Base-by-base conservation (phyloP, 1,284 basidiomycete genomes). In the Ustilago sp. region DNA sequence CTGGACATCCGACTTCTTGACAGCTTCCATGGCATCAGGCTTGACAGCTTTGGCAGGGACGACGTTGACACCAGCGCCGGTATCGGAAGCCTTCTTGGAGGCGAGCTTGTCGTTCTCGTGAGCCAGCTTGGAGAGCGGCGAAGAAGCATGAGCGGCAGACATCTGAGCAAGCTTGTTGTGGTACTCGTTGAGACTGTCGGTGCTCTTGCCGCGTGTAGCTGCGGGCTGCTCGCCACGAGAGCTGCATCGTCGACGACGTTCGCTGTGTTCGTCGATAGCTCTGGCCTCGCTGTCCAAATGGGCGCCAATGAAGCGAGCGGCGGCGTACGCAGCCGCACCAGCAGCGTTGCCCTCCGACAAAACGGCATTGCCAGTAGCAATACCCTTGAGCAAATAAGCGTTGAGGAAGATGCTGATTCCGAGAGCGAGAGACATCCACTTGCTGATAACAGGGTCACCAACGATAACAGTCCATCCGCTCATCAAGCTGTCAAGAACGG, bases 361-460 rank as follows among this genome's bases (percentile, higher is more conserved):
- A 17, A 82, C 83, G 34, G 82, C 82, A 28, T 85, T 83, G 34
- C 85, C 83, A 34, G 81, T 87, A 0, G 89, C 89, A 70, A 90
- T 90, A 17, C 90, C 90, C 87, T 95, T 96, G 73, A 99, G 89
- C 38, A 99, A 89, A 86, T 95, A 98, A 1, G 94, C 95, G 82
- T 99, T 99, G 74, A 99, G 89, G 72, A 92, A 91, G 74, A 99
- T 92, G 74, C 92, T 94, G 77, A 96, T 90, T 3, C 91, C 92
- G 38, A 99, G 90, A 17, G 93, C 89, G 60, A 95, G 62, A 89
- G 62, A 98, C 93, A 99, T 96, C 93, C 94, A 97, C 88, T 99
- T 99, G 83, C 91, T 92, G 79, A 99, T 88, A 62, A 98, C 91
- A 0, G 96, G 96, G 85, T 99, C 96, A 36, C 94, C 94, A 60